Base-by-base conservation (phyloP, 1,284 basidiomycete species). In the Ganoderma meredithae region DNA sequence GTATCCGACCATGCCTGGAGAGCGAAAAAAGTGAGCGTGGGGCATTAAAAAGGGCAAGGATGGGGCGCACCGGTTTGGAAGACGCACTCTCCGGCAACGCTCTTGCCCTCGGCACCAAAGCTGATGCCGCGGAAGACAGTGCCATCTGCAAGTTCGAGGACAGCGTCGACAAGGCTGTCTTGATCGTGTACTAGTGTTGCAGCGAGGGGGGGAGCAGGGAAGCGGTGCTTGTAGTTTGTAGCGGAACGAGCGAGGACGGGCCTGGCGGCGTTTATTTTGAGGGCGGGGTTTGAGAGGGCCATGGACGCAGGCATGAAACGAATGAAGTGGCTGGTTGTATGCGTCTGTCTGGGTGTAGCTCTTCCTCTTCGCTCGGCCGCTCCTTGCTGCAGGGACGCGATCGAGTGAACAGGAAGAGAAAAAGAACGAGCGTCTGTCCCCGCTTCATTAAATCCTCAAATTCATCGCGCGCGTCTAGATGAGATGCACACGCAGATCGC, bases 81-180 rank as follows among this genome's bases (percentile, higher is more conserved):
- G 78, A 99, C 98, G 80, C 97, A 99, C 88, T 99, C 98, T 76
- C 98, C 98, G 25, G 96, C 88, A 62, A 98, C 86, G 80, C 95
- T 97, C 84, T 96, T 97, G 65, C 88, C 89, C 76, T 94, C 86
- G 3, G 96, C 96, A 76, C 98, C 98, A 78, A 99, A 99, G 79
- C 93, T 95, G 79, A 95, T 92, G 60, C 98, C 98, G 66, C 91
- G 86, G 77, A 91, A 95, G 1, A 94, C 91, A 69, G 95, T 90
- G 15, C 97, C 97, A 81, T 99, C 97, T 63, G 89, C 89, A 67
- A 99, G 87, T 82, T 99, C 96, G 69, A 99, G 86, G 60, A 99
- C 90, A 1, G 88, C 89, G 64, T 93, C 90, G 36, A 71, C 71
- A 49, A 78, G 71, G 44, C 79, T 72, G 56, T 61, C 62, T 55